Evolutionary conservation across 148 eudicot species (phyloP), one percentile per base, ranked within the genome.

Genomic region (Vaccinium darrowii): DNA sequence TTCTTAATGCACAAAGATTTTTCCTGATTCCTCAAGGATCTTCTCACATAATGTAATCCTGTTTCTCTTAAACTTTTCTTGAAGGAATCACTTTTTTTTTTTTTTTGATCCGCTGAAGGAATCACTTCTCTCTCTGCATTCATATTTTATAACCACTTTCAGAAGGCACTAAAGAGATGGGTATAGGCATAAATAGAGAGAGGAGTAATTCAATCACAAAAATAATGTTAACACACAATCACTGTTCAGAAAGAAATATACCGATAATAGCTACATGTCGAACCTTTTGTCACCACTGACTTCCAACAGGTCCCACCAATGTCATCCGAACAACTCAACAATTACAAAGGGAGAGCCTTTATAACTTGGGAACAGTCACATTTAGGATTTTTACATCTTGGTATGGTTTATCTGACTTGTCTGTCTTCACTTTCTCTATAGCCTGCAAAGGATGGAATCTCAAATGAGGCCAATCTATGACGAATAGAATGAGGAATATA

Each of bases 321-420:
- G n/a, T 19, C 18, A 53, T 53, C 12, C 36, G 54, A 54, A 21
- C 69, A 73, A 2, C 36, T 54, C 23, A 13, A 50, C 63, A 52
- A 27, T n/a, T 60, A 53, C 43, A 75, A 75, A 33, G 56, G 12
- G 36, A 63, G 47, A 52, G n/a, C 84, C 73, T 71, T 84, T 73
- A 93, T 21, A 82, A 95, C 89, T 95, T 97, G 81, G 99, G 99
- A 83, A 97, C 92, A 52, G 99, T 95, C 83, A 97, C 99, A 82
- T 90, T 97, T n/a, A 97, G 88, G 86, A 97, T 97, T 86, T 97
- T 97, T 78, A 97, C 96, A 82, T 97, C 99, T 88, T 97, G 98
- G 83, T 93, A 92, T 25, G 99, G 99, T 88, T 91, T 95, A 89
- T 97, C 99, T 76, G 54, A 81, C 88, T 88, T 95, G 92, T 97